A percentile compares a stretch with the other conserved stretches of the same genome.
Conservation (phyloP, 495 filamentous ascomycete species). For the Staphylotrichum tortipilum region DNA sequence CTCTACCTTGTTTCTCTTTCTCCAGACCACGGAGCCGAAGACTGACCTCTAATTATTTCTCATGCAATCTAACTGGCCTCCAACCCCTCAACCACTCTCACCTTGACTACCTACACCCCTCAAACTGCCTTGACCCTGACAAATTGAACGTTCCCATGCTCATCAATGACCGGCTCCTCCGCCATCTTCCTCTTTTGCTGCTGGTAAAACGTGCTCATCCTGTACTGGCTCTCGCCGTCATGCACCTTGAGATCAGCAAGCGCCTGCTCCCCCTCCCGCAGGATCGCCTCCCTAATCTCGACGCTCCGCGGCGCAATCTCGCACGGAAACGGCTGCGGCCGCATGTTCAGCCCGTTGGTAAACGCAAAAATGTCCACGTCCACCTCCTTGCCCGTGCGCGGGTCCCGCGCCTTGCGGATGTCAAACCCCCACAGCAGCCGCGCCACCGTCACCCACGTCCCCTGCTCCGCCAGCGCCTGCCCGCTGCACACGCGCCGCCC, state of each 20-base stretch:
- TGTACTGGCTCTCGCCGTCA: constrained; percentile 51
- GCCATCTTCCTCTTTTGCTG: constrained; percentile 23
- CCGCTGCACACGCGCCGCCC: constrained; percentile 53
- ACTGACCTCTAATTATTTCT: no score
- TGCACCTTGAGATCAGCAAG: constrained; percentile 44
- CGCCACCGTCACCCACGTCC: constrained; percentile 47
- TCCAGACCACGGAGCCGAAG: no score
- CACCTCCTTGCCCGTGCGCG: constrained; percentile 39
- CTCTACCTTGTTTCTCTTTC: no score
- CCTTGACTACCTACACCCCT: neutral
- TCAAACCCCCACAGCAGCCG: constrained; percentile 49
- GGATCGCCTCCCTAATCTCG: constrained; percentile 43
- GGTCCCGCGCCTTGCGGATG: constrained; percentile 41
- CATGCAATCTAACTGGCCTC: no score
- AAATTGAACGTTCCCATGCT: constrained; percentile 22
- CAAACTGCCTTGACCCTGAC: constrained; percentile 15
- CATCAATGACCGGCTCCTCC: constrained; percentile 25
- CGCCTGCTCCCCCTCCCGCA: constrained; percentile 47
- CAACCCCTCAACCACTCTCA: no score
- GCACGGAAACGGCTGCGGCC: constrained; percentile 46
- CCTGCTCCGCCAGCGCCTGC: constrained; percentile 50
- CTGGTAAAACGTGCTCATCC: constrained; percentile 47
- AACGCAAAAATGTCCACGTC: constrained; percentile 45
- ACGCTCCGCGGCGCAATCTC: constrained; percentile 40
- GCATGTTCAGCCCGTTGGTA: constrained; percentile 49